Evolutionary conservation across 345 rosid genomes (phyloP), one percentile per base, ranked within the genome.

Genomic region (Euclidium syriacum): DNA sequence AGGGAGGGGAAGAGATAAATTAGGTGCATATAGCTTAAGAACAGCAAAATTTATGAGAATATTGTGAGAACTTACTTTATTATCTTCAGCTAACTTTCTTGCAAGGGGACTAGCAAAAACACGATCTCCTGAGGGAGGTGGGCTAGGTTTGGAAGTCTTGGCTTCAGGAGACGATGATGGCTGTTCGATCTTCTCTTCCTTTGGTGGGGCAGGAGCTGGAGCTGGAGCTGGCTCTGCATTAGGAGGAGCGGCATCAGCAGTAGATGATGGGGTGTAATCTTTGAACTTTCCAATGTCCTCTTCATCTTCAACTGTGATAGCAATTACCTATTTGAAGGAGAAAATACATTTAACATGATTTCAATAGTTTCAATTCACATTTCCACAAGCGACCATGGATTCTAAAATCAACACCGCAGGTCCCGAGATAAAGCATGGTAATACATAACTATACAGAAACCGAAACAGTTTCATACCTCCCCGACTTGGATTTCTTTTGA

Each of bases 231-330:
- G 68, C 24, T 80, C 56, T 55, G 22, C 85, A 53, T 85, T 66
- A 40, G 73, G 65, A 56, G 75, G 73, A 65, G 83, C 23, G 40
- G 75, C 73, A 54, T 61, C 77, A 44, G 83, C 56, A 68, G 38
- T 77, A 41, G 95, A 75, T 17, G 83, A 51, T 53, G 96, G 96
- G 54, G 63, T 84, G 79, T 84, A 94, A 77, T 90, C 99, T 78
- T 90, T 90, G 50, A 94, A 85, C 80, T 85, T 90, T 33, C 43
- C 81, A 74, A 90, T 79, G 66, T 94, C 90, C 11, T 68, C 96
- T 76, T 90, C 96, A 35, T 94, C 99, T 78, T 94, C 99, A 29
- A 94, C 97, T 34, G 96, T 90, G 40, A 94, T 68, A 41, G 92
- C 95, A 67, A 94, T 94, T 14, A 87, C 75, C 97, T 94, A 76